Base-by-base conservation (phyloP, 441 rosid genomes). In the Erodium trifolium region DNA sequence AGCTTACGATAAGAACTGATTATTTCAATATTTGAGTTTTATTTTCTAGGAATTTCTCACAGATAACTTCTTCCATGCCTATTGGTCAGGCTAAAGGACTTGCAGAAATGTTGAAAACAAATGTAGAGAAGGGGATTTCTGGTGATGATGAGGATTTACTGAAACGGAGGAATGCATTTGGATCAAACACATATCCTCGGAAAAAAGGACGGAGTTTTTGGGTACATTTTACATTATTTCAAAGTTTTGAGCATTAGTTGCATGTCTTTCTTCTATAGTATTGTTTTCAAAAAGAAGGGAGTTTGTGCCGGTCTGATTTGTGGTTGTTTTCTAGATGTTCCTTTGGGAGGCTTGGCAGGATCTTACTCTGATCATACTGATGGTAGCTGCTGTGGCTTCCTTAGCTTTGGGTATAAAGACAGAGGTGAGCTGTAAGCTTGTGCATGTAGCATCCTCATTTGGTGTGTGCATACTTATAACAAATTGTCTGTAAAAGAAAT, bases 281-380 rank as follows among this genome's bases (percentile, higher is more conserved):
- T 53, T 60, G 41, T 72, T 41, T 57, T 53, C 49, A 17, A 70
- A 64, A 71, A 75, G 45, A 45, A 18, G 49, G 14, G 7, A 59
- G n/a, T 37, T 49, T 49, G 69, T 59, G 19, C 16, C 17, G 5
- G 63, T 35, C 10, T 59, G 47, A 17, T 65, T 65, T 4, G 72
- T 34, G 57, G 74, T 41, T 57, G 51, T 70, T 29, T 51, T 10
- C 27, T 73, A 94, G 99, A 90, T 83, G 83, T 94, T 94, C 81
- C 94, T 92, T 55, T 94, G 99, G 99, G 99, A 93, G 83, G 96
- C 99, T 67, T 88, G 97, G 85, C 99, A 91, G 76, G 99, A 91
- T 83, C 95, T 91, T 83, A 91, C 99, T 51, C 78, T 93, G 81
- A 83, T 91, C 78, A 91, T 93, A 82, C 80, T 91, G 86, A 83